These are phyloP conservation scores for Candida verbasci DNA, from an alignment of 805 yeast species.

Conservation along the genomic window DNA sequence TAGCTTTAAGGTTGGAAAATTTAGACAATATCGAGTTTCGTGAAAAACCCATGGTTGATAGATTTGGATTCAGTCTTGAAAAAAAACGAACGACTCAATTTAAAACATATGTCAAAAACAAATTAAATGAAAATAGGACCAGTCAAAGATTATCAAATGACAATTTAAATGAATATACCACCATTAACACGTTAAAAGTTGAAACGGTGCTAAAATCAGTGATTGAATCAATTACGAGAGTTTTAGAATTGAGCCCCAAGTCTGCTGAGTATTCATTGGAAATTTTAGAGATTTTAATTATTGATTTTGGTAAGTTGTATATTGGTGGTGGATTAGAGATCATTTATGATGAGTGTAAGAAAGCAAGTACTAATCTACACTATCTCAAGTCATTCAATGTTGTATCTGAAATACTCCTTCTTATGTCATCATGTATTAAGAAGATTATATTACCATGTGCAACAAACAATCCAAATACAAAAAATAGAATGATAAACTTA, in stretches of 20 bases:
- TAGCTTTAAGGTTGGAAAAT: conserved; percentile 28
- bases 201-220: conserved; percentile 64
- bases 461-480: conserved; percentile 50
- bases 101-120: conserved; percentile 47
- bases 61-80: conserved; percentile 31
- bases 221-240: conserved; percentile 74
- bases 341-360: conserved; percentile 46
- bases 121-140: conserved; percentile 32
- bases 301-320: conserved; percentile 69
- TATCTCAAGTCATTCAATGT: conserved; percentile 47
- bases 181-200: conserved; percentile 42
- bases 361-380: conserved; percentile 38
- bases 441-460: conserved; percentile 75
- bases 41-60: conserved; percentile 15
- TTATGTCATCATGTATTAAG: conserved; percentile 69
- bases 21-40: conserved; percentile 25
- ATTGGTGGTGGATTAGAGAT: conserved; percentile 73
- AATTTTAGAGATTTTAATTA: conserved; percentile 60
- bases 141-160: conserved; percentile 3
- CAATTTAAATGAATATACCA: conserved; percentile 18
- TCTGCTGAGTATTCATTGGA: conserved; percentile 61
- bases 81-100: conserved; percentile 48
- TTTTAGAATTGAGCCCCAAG: conserved; percentile 68
- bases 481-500: conserved; percentile 54
- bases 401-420: conserved; percentile 56